Conservation (phyloP, 78 protist species). For the Emiliania huxleyi region DNA sequence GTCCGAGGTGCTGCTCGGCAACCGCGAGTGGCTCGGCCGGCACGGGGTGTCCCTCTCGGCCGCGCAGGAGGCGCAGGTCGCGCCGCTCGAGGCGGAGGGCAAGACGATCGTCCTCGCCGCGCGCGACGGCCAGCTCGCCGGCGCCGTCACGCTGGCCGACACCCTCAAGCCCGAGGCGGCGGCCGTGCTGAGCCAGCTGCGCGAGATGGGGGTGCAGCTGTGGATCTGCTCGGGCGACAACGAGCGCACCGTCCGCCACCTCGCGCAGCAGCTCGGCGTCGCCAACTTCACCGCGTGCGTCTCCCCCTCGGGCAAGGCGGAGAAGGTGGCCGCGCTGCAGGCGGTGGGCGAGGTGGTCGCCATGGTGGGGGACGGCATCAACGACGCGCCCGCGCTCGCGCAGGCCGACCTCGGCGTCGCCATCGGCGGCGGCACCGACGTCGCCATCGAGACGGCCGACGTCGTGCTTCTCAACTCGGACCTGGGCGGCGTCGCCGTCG, state of each 20-base stretch:
- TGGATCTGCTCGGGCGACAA: conserved; percentile 87
- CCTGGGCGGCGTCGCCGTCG: not conserved
- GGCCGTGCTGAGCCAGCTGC: conserved; percentile 46
- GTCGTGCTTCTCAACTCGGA: not conserved
- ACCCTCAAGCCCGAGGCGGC: conserved; percentile 67
- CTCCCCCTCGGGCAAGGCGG: not conserved
- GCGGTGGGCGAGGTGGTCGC: not conserved
- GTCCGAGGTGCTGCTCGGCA: conserved; percentile 20
- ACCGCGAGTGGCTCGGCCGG: conserved; percentile 11
- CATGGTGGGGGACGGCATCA: conserved; percentile 38
- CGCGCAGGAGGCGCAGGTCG: not conserved
- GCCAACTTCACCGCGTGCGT: not conserved
- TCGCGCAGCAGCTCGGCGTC: conserved; percentile 57
- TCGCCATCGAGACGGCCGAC: conserved; percentile 32
- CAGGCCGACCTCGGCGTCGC: conserved; percentile 18
- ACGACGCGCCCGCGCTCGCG: conserved; percentile 35
- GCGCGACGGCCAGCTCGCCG: conserved; percentile 46
- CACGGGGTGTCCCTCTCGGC: not conserved
- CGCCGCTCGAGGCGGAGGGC: not conserved
- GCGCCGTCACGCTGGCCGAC: conserved; percentile 54
- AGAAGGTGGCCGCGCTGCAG: not conserved
- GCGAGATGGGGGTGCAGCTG: conserved; percentile 33
- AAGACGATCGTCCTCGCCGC: conserved; percentile 40
- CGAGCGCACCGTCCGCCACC: conserved; percentile 40
- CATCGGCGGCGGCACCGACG: conserved; percentile 23